Base-by-base conservation (phyloP, 2,329 filamentous ascomycete species). In the Colletotrichum sansevieriae region DNA sequence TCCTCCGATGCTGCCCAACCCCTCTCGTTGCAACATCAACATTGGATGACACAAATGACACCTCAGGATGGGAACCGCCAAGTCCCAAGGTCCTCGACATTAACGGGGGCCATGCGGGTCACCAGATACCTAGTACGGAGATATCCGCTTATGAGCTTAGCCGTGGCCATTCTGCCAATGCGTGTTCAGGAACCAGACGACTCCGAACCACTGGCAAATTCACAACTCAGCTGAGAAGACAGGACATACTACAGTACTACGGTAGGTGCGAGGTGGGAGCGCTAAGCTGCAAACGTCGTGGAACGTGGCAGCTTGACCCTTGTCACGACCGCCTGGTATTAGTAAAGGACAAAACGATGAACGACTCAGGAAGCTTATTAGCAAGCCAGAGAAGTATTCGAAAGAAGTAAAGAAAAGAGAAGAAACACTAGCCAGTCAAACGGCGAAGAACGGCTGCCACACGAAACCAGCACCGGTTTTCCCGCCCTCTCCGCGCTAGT, bases 341-440 rank as follows among this genome's bases (percentile, higher is more conserved):
- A 35, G 18, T 43, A 15, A 46, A 43, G 20, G 18, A 39, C 57
- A 35, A 35, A 46, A 49, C 52, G 56, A 46, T 25, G 33, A 65
- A 43, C 47, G 62, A 68, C 37, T 54, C 61, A 55, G 13, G 44
- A 20, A 56, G 18, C 20, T 37, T 20, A 63, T 10, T 15, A 22
- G n/a, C 22, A n/a, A n/a, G 29, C 54, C 18, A 57, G n/a, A 57
- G 11, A 35, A 57, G 9, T 41, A 13, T 37, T 22, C 20, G 54
- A 29, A 25, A 46, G 33, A 43, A 46, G 3, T 3, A 33, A 37
- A 62, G n/a, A 18, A n/a, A 37, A 25, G 4, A 25, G 4, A 25
- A 25, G 55, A 65, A 65, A 43, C 55, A 43, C 57, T 46, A 39
- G 63, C 66, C 63, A 69, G 56, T 66, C 56, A 60, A 56, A 69